These are phyloP conservation scores for Saccharomycopsis sp. DNA, from an alignment of 805 yeast genomes.

Conservation along the genomic window DNA sequence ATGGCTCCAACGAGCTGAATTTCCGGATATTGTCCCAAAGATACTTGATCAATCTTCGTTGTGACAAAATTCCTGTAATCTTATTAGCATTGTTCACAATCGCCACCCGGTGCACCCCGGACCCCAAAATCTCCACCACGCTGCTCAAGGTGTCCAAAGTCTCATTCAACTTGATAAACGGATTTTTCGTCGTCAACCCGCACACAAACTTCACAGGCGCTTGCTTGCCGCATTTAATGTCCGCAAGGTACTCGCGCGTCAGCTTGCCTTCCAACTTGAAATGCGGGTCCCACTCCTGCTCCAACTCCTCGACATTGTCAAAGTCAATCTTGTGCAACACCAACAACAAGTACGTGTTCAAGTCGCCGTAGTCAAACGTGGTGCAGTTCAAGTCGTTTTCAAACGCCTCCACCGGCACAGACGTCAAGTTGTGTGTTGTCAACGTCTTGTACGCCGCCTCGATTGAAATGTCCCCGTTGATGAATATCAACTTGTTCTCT, in stretches of 20 bases:
- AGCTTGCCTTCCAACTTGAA: slow-evolving; percentile 24
- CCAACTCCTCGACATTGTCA: slow-evolving; percentile 26
- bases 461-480: slow-evolving; percentile 60
- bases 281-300: slow-evolving; percentile 25
- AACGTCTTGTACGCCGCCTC: slow-evolving; percentile 83
- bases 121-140: slow-evolving; percentile 83
- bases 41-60: slow-evolving; percentile 75
- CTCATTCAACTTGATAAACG: slow-evolving; percentile 71
- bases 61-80: slow-evolving; percentile 81
- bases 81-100: slow-evolving; percentile 48
- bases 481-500: slow-evolving; percentile 62
- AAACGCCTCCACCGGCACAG: slow-evolving; percentile 65
- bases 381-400: slow-evolving; percentile 57
- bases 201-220: slow-evolving; percentile 79
- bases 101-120: slow-evolving; percentile 92
- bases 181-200: slow-evolving; percentile 77
- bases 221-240: slow-evolving; percentile 53
- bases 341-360: slow-evolving; percentile 75
- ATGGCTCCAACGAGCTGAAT: slow-evolving; percentile 71
- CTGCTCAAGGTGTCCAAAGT: slow-evolving; percentile 50
- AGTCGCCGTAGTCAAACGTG: slow-evolving; percentile 86
- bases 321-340: slow-evolving; percentile 64
- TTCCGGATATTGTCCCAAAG: slow-evolving; percentile 90
- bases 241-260: slow-evolving; percentile 33
- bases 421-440: slow-evolving; percentile 63